phyloP scores from a whole-genome alignment of 768 basidiomycete genomes.

The Phaffia australis region DNA sequence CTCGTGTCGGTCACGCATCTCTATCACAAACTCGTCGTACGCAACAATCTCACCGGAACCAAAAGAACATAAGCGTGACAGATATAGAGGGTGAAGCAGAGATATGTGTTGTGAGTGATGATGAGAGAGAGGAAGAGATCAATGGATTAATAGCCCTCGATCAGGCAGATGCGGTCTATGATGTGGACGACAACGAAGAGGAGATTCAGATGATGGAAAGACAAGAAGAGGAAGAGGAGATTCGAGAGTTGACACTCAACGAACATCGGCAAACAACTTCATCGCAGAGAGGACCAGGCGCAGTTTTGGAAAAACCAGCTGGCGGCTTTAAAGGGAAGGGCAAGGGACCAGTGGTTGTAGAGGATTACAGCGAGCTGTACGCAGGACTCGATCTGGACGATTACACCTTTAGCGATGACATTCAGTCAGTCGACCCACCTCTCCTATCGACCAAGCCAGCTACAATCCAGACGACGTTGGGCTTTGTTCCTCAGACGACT shows the following conservation, averaged over 20 bases:
- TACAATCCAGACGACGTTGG: not conserved
- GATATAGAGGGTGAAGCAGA: not conserved
- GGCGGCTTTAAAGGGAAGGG: not conserved
- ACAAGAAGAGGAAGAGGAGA: slow-evolving; percentile 3
- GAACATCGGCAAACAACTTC: not conserved
- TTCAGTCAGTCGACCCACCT: too few relatives aligned
- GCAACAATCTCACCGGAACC: not conserved
- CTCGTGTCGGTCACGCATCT: not conserved
- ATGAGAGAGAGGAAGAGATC: not conserved
- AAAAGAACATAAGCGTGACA: not conserved
- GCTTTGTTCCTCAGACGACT: not conserved
- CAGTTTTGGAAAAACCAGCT: not conserved
- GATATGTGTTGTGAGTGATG: not conserved
- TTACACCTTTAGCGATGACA: not conserved
- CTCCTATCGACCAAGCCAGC: not conserved
- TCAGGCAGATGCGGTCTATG: not conserved
- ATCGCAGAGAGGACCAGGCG: slow-evolving; percentile 5
- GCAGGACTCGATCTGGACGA: not conserved
- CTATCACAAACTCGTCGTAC: not conserved
- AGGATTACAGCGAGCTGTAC: slow-evolving; percentile 1
- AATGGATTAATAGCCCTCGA: slow-evolving; percentile 1
- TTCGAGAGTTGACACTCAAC: not conserved
- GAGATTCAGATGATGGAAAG: slow-evolving; percentile 8
- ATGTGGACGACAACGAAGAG: slow-evolving; percentile 3
- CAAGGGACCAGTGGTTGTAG: not conserved